Evolutionary conservation across 257 asterid genomes (phyloP), one percentile per base, ranked within the genome.

Genomic region (Asclepias syriaca): DNA sequence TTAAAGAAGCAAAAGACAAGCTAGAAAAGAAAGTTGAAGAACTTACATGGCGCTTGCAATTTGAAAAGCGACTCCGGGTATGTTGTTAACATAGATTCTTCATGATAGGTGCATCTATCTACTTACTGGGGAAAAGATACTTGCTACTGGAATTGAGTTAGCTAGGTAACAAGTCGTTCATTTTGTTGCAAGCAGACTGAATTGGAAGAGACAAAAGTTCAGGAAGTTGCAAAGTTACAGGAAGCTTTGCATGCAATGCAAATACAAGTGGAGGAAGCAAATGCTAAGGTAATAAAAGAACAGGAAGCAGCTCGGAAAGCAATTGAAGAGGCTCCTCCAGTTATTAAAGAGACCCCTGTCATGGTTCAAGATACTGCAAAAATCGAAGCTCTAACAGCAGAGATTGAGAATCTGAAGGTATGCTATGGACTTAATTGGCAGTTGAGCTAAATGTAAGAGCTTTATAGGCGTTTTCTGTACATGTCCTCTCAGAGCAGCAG

Each of bases 11-110:
- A 69, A 93, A 93, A 82, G 97, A 93, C 85, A 93, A 88, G 90
- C 86, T 93, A 58, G 99, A 95, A 84, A 95, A 92, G 94, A 92
- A 93, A 80, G 99, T 95, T 72, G 99, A 95, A 83, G 99, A 95
- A 81, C 97, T 95, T 59, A 86, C 99, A 16, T 95, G 99, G 99
- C 92, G 99, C 72, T 68, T 95, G 85, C 99, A 92, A 86, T 87
- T 95, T 75, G 98, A 95, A 90, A 95, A 90, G 84, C 85, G 96
- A 77, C 74, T 92, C 60, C 90, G 98, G 93, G 99, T 95, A 83
- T 70, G 34, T 34, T 18, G 58, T 27, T 53, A 70, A 39, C 34
- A 21, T 66, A 12, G 46, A 21, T n/a, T 15, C 68, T 65, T 9
- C 61, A 27, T 6, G 48, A 66, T 64, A 64, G 49, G 39, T 68